These are phyloP conservation scores for Tetragonia tetragonoides DNA, from an alignment of 148 eudicot species.

Conservation along the genomic window DNA sequence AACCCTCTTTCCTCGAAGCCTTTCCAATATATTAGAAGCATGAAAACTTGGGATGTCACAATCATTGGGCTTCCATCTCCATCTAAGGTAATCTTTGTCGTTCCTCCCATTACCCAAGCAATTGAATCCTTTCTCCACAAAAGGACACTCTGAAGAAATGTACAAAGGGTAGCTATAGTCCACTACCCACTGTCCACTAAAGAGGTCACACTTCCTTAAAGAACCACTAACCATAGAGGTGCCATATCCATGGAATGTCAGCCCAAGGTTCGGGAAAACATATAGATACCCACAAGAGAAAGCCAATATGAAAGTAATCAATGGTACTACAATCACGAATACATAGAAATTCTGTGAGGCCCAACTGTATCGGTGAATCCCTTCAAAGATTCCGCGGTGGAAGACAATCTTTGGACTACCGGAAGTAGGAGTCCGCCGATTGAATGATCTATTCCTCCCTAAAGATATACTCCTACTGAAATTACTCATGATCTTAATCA, in stretches of 20 bases:
- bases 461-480: conserved; percentile 31
- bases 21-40: conserved; percentile 40
- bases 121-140: conserved; percentile 57
- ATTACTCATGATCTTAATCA: conserved; percentile 18
- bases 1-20: conserved; percentile 48
- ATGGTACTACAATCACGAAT: conserved; percentile 38
- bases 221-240: conserved; percentile 14
- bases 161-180: conserved; percentile 57
- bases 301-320: conserved; percentile 42
- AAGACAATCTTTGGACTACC: conserved; percentile 39
- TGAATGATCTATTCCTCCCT: conserved; percentile 42
- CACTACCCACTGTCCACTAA: conserved; percentile 53
- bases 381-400: conserved; percentile 20
- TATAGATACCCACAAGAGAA: conserved; percentile 41
- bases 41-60: conserved; percentile 50
- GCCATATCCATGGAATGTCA: conserved; percentile 31
- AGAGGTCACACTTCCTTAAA: conserved; percentile 34
- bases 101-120: conserved; percentile 67
- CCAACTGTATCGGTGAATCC: conserved; percentile 29
- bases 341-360: conserved; percentile 29
- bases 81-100: conserved; percentile 44
- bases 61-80: conserved; percentile 63
- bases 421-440: conserved; percentile 33
- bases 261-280: conserved; percentile 39
- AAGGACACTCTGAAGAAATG: conserved; percentile 59